A percentile compares a stretch with the other conserved stretches of the same genome.
Evolutionary conservation across 139 green algal species (phyloP).

Genomic region (Asterochloris erici): DNA sequence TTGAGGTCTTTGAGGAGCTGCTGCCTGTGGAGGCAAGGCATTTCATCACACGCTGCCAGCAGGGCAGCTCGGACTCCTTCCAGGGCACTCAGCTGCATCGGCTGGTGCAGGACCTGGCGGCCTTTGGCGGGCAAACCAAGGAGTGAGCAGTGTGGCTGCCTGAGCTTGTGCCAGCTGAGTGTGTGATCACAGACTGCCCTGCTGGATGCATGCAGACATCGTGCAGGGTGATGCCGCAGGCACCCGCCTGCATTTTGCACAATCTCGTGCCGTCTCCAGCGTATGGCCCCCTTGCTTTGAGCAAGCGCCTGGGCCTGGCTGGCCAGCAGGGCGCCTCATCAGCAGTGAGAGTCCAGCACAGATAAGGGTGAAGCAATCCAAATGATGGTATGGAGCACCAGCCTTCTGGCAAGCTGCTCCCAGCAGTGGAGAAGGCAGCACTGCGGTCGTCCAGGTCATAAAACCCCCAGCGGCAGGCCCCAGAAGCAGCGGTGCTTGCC

Average conservation of each 20-base stretch:
- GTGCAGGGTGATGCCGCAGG: not conserved
- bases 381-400: not conserved
- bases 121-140: slow-evolving; percentile 45
- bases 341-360: slow-evolving; percentile 5
- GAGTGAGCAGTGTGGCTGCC: slow-evolving; percentile 7
- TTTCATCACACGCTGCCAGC: slow-evolving; percentile 56
- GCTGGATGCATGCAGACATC: not conserved
- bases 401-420: not conserved
- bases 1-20: slow-evolving; percentile 72
- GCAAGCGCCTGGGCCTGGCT: too few species aligned
- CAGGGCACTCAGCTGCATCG: slow-evolving; percentile 47
- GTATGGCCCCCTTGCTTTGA: too few species aligned
- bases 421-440: too few species aligned
- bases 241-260: not conserved
- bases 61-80: slow-evolving; percentile 44
- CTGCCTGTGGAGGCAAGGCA: slow-evolving; percentile 46
- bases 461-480: too few species aligned
- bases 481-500: too few species aligned
- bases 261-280: not conserved
- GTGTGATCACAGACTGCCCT: not conserved
- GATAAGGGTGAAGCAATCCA: not conserved
- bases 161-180: not conserved
- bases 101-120: slow-evolving; percentile 50
- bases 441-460: too few species aligned
- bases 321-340: too few species aligned